Base-by-base conservation (phyloP, 2,329 filamentous ascomycete species). In the Huntiella savannae region DNA sequence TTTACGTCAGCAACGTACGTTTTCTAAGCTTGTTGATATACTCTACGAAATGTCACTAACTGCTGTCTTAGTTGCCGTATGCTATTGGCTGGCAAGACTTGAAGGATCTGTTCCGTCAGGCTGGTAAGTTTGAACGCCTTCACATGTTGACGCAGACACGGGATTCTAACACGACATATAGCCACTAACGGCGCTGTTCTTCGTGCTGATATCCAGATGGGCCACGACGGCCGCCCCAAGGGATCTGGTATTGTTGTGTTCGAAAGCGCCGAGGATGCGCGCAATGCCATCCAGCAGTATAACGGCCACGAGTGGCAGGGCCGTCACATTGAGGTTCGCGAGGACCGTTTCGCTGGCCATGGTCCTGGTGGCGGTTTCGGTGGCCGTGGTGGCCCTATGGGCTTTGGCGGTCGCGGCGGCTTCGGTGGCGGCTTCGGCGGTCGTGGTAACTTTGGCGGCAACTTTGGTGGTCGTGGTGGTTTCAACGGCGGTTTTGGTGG, bases 231-330 rank as follows among this genome's bases (percentile, higher is more conserved):
- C 52, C 79, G 87, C 53, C 86, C 91, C 42, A 98, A 96, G 68
- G 91, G 91, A 46, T 94, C 91, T 43, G 91, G 91, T 54, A 93
- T 96, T 49, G 91, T 98, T 51, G 86, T 91, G 37, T 98, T 95
- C 60, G 91, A 98, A 61, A 88, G 79, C 49, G 77, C 86, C 1
- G 87, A 96, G 49, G 91, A 98, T 63, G 88, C 91, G 37, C 84
- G 86, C 54, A 94, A 86, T 58, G 91, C 91, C 16, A 98, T 98
- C 53, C 79, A 86, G 58, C 87, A 95, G 55, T 98, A 96, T 70
- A 95, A 96, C 59, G 91, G 91, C 49, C 96, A 94, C 60, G 91
- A 98, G 53, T 98, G 91, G 91, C 88, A 96, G 62, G 91, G 91
- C 8, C 82, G 91, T 49, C 68, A 79, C 45, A 75, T 98, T 43